Percentiles rank a stretch among this genome's conserved stretches.
phyloP scores from a whole-genome alignment of 139 green algal species.

The Chlorella sorokiniana region DNA sequence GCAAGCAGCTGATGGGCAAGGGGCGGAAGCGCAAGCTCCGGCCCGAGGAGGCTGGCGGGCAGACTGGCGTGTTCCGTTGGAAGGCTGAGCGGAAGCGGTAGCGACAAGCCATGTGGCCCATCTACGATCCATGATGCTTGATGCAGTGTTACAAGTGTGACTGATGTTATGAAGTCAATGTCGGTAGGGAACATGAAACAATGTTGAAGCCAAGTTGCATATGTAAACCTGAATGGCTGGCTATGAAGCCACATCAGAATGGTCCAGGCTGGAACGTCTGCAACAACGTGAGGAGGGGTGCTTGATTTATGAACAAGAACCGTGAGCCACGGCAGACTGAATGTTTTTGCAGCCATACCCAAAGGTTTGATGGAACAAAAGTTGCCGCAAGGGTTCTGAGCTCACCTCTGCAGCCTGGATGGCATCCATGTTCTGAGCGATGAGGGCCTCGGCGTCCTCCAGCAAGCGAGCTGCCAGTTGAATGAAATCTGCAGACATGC shows the following conservation, averaged over 20 bases:
- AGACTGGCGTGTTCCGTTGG: conserved; percentile 32
- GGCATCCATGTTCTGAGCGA: background rate
- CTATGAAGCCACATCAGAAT: too few relatives aligned
- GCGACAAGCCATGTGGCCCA: background rate
- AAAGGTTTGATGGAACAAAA: too few relatives aligned
- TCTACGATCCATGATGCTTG: background rate
- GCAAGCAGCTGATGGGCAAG: conserved; percentile 80
- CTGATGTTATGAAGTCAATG: too few relatives aligned
- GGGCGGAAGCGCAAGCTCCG: conserved; percentile 80
- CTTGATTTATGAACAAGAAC: too few relatives aligned
- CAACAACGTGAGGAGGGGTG: too few relatives aligned
- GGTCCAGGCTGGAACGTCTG: too few relatives aligned
- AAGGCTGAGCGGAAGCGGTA: conserved; percentile 47
- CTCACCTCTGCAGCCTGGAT: conserved; percentile 13
- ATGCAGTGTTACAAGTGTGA: background rate
- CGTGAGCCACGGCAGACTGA: too few relatives aligned
- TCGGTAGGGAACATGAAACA: too few relatives aligned
- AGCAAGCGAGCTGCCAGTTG: background rate
- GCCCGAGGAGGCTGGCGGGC: conserved; percentile 44
- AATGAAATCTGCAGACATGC: conserved; percentile 22
- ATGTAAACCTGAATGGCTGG: too few relatives aligned
- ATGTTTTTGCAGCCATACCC: too few relatives aligned
- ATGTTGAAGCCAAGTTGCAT: too few relatives aligned
- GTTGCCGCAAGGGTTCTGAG: background rate
- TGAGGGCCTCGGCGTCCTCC: conserved; percentile 3